Conservation (phyloP, 306 rosid species). For the Oxytropis ochrocephala region DNA sequence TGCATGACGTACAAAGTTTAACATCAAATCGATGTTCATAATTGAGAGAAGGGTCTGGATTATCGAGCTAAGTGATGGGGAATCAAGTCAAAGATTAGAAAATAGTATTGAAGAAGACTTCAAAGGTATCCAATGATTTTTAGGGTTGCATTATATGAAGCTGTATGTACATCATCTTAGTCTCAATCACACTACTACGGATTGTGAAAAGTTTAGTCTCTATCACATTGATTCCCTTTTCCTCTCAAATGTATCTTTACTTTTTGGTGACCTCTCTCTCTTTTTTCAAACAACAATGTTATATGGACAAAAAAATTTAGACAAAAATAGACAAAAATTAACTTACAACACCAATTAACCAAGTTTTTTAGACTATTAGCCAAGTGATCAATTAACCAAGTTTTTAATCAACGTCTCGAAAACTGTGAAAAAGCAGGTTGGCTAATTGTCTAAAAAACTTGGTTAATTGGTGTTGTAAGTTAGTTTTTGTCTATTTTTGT, state of each 20-base stretch:
- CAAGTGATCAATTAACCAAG: no score
- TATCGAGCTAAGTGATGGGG: slow-evolving; percentile 22
- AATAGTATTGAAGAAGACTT: slow-evolving; percentile 21
- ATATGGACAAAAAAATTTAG: no score
- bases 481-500: no score
- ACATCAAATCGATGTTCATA: background rate
- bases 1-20: background rate
- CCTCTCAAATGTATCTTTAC: background rate
- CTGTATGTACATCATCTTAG: slow-evolving; percentile 8
- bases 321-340: no score
- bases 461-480: no score
- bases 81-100: slow-evolving; percentile 32
- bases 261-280: background rate
- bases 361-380: no score
- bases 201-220: slow-evolving; percentile 4
- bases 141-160: slow-evolving; percentile 3
- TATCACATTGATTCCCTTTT: background rate
- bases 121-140: slow-evolving; percentile 36
- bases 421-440: no score
- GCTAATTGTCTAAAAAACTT: no score
- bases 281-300: no score
- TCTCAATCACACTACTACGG: slow-evolving; percentile 1
- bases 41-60: slow-evolving; percentile 15
- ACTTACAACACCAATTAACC: no score
- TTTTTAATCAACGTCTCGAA: no score